Evolutionary conservation across 73 alveolate genomes (phyloP).

Genomic region (Diophrys sp.): DNA sequence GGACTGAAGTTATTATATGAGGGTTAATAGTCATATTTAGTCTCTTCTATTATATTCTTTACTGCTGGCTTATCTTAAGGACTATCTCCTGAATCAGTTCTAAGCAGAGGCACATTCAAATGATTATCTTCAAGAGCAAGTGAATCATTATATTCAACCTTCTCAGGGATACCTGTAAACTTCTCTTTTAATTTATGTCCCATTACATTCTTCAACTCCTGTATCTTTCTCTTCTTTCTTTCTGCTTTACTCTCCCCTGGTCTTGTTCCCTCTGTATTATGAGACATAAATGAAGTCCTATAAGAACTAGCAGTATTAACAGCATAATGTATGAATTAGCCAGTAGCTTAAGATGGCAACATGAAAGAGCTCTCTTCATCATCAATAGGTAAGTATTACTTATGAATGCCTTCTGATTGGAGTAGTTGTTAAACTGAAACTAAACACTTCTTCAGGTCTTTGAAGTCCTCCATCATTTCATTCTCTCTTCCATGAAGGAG

Average conservation of each 20-base stretch:
- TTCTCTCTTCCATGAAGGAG: conserved; percentile 27
- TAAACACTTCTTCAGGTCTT: background rate
- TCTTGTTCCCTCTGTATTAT: background rate
- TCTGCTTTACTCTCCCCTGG: background rate
- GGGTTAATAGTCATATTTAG: too few species aligned
- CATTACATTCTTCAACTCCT: background rate
- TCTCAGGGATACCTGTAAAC: background rate
- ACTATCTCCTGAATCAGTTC: too few species aligned
- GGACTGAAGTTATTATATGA: too few species aligned
- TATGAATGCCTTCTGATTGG: background rate
- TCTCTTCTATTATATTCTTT: too few species aligned
- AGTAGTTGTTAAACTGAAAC: background rate
- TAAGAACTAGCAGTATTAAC: background rate
- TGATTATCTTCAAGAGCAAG: too few species aligned
- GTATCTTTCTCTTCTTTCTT: background rate
- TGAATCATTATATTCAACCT: too few species aligned
- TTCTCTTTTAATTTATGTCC: background rate
- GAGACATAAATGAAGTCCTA: background rate
- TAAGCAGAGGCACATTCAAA: too few species aligned
- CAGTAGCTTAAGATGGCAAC: background rate
- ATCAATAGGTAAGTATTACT: background rate
- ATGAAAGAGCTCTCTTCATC: background rate
- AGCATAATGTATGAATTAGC: background rate
- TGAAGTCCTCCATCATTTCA: conserved; percentile 20
- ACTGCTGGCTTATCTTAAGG: too few species aligned